Evolutionary conservation across 163 green algal genomes (phyloP).

Genomic region (Volvox carteri): DNA sequence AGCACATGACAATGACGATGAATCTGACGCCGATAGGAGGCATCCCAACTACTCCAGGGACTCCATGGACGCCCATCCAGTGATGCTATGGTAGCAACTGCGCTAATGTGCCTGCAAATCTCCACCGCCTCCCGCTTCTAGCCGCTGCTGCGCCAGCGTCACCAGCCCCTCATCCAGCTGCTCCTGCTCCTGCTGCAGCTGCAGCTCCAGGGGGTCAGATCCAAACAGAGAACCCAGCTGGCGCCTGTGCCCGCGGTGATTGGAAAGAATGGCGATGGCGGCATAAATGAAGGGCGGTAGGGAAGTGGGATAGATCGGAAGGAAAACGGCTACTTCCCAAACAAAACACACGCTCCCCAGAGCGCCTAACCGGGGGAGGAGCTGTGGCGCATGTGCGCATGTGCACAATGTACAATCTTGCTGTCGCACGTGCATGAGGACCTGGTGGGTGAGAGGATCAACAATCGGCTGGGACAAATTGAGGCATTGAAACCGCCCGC

Average conservation of each 20-base stretch:
- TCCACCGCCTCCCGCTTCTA: not conserved
- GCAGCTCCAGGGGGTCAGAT: conserved; percentile 11
- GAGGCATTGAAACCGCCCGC: not conserved
- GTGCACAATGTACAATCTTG: too few relatives aligned
- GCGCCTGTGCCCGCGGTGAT: not conserved
- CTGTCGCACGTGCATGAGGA: too few relatives aligned
- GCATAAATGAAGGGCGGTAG: not conserved
- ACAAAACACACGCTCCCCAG: not conserved
- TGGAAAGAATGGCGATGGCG: not conserved
- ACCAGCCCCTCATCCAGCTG: conserved; percentile 43
- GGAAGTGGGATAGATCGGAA: not conserved
- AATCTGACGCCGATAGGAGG: not conserved
- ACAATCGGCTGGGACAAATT: not conserved
- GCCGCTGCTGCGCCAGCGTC: conserved; percentile 36
- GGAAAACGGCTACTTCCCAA: not conserved
- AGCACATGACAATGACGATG: too few relatives aligned
- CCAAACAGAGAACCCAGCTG: not conserved
- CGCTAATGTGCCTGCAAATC: too few relatives aligned
- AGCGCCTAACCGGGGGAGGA: not conserved
- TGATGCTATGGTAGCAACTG: not conserved
- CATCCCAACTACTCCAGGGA: not conserved
- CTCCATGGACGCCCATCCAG: not conserved
- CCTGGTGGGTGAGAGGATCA: too few relatives aligned
- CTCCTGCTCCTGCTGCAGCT: conserved; percentile 52
- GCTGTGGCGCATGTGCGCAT: too few relatives aligned